phyloP scores from a whole-genome alignment of 1,284 basidiomycete species.

The Amylostereum chailletii region DNA sequence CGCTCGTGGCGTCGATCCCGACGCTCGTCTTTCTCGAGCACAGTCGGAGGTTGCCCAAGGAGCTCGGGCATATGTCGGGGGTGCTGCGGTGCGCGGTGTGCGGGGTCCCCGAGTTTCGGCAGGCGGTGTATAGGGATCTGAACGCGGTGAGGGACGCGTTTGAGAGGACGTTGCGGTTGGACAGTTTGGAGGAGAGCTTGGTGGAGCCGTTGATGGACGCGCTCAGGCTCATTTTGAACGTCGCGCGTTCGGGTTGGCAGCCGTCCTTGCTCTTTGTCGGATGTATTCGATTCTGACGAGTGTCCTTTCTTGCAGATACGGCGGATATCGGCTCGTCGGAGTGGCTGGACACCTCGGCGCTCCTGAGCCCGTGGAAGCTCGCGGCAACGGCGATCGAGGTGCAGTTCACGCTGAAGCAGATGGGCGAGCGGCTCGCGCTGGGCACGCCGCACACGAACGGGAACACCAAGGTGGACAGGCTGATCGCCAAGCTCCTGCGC shows the following conservation, averaged over 20 bases:
- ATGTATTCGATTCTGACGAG: not conserved
- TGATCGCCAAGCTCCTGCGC: constrained; percentile 58
- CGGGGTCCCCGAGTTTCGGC: constrained; percentile 52
- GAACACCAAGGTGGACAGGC: constrained; percentile 42
- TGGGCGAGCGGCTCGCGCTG: constrained; percentile 54
- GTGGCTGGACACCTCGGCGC: constrained; percentile 51
- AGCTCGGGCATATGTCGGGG: constrained; percentile 36
- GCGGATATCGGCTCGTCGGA: constrained; percentile 41
- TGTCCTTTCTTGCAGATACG: constrained; percentile 7
- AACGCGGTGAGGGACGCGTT: constrained; percentile 61
- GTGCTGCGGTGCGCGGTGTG: constrained; percentile 51
- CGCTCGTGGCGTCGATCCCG: constrained; percentile 54
- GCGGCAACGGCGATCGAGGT: constrained; percentile 71
- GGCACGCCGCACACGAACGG: constrained; percentile 39
- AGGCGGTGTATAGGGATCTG: constrained; percentile 64
- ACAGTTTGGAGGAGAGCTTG: constrained; percentile 39
- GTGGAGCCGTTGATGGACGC: constrained; percentile 61
- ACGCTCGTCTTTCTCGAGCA: constrained; percentile 62
- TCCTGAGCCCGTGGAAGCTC: constrained; percentile 75
- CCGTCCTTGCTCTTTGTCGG: constrained; percentile 8
- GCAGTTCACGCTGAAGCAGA: constrained; percentile 62
- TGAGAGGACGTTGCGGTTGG: constrained; percentile 46
- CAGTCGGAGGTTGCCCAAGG: constrained; percentile 39
- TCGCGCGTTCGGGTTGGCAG: constrained; percentile 38
- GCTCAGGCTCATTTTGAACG: constrained; percentile 51